Percentiles rank a stretch among this genome's conserved stretches.
phyloP scores from a whole-genome alignment of 108 stramenopile genomes.

The Schizochytrium sp. region DNA sequence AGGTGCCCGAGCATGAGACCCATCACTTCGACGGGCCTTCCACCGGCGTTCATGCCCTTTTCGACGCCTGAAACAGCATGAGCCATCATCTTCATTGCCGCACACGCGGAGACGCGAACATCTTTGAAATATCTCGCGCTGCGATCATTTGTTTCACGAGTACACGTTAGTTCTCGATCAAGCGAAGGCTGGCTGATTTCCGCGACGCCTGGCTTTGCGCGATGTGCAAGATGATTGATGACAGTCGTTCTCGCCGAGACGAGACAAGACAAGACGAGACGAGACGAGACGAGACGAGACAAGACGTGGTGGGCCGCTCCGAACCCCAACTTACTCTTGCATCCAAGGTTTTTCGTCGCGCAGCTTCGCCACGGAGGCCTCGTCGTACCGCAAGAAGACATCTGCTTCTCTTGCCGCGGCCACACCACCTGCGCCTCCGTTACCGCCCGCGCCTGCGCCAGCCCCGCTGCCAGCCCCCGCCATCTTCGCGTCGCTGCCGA shows the following conservation, averaged over 20 bases:
- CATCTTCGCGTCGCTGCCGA: not conserved
- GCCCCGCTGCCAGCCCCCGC: not conserved
- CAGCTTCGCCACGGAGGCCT: not conserved
- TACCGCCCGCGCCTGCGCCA: not conserved
- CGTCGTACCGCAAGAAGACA: not conserved
- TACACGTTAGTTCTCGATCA: too few relatives aligned
- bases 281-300: not conserved
- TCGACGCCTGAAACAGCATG: constrained; percentile 93
- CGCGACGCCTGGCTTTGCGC: too few relatives aligned
- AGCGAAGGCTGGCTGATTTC: too few relatives aligned
- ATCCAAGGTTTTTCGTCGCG: constrained; percentile 29
- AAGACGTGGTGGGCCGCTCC: not conserved
- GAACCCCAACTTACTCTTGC: not conserved
- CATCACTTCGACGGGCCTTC: constrained; percentile 94
- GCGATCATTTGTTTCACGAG: not conserved
- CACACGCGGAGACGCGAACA: constrained; percentile 45
- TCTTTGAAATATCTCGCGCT: constrained; percentile 53
- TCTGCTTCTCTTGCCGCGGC: not conserved
- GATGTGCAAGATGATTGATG: too few relatives aligned
- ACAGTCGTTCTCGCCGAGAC: too few relatives aligned
- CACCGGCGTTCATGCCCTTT: constrained; percentile 74
- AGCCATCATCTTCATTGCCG: constrained; percentile 58
- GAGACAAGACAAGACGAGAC: not conserved
- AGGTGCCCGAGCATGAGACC: constrained; percentile 75
- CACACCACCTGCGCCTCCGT: not conserved